phyloP scores from a whole-genome alignment of 345 rosid genomes.

The Eutrema heterophyllum region DNA sequence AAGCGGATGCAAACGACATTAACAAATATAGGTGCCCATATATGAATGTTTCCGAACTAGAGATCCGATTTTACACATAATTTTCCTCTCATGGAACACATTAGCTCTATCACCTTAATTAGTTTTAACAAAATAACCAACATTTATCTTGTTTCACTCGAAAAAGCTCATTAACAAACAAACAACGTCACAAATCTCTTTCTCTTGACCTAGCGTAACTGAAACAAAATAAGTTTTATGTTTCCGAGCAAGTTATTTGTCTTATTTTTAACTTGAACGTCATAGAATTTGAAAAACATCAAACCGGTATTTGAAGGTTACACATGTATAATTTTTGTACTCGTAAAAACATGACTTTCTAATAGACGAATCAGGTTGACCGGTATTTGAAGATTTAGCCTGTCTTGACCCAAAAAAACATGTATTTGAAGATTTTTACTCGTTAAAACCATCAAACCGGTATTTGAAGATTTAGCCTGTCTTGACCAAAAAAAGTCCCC shows the following conservation, averaged over 20 bases:
- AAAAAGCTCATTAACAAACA: not conserved
- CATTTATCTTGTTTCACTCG: not conserved
- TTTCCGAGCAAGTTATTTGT: not conserved
- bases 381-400: not conserved
- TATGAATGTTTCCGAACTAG: too few species aligned
- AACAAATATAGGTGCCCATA: too few species aligned
- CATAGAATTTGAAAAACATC: not conserved
- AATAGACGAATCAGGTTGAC: not conserved
- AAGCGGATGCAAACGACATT: not conserved
- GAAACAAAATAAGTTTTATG: not conserved
- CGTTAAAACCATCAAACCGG: too few species aligned
- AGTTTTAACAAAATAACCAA: not conserved
- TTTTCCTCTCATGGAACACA: not conserved
- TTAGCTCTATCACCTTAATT: not conserved
- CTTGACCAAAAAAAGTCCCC: too few species aligned
- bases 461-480: too few species aligned
- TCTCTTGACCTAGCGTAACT: not conserved
- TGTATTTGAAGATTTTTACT: too few species aligned
- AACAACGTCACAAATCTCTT: not conserved
- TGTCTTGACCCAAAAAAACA: not conserved
- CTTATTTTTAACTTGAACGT: not conserved
- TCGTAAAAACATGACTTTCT: not conserved
- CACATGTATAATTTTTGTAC: too few species aligned
- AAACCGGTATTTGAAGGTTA: not conserved
- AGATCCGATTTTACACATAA: not conserved